Base-by-base conservation (phyloP, 2,329 filamentous ascomycete species). In the Xylariomycetidae sp. region DNA sequence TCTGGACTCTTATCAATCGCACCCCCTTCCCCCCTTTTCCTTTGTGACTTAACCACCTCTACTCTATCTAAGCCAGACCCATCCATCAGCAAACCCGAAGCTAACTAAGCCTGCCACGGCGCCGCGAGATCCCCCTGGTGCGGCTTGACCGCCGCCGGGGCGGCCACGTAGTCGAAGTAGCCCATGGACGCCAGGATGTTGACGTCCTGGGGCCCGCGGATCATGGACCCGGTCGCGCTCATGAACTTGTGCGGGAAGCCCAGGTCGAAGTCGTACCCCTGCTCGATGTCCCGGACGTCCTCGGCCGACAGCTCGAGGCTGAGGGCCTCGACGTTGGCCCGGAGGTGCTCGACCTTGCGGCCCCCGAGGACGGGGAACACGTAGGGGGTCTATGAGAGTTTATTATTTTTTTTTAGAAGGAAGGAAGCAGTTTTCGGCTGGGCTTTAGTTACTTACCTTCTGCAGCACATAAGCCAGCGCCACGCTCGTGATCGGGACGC, bases 241-340 rank as follows among this genome's bases (percentile, higher is more conserved):
- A 33, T 15, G 16, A 16, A 18, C 23, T 27, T 34, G 16, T 34
- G 17, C 15, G 26, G 11, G 19, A 28, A 27, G n/a, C 32, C 16
- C 5, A 22, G 16, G 6, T 31, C 29, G 27, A 29, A 29, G 5
- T 29, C 27, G 16, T 29, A 29, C 5, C 6, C 27, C 16, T 16
- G 6, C 27, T 29, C 27, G 13, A 29, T 29, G 11, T 29, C 27
- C 27, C 12, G 13, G 6, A 29, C 17, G 12, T 29, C 27, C 17
- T 29, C 16, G 16, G 27, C n/a, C 6, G n/a, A 12, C 12, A 29
- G 27, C 17, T 17, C 16, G 6, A 29, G 13, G 6, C 13, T 15
- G 27, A 29, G 27, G n/a, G 27, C 27, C 29, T 29, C 27, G 27
- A 29, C 16, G 27, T 29, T 29, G 13, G 27, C 27, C 12, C 17